These are phyloP conservation scores for Candida piceae DNA, from an alignment of 805 yeast species.

Conservation along the genomic window DNA sequence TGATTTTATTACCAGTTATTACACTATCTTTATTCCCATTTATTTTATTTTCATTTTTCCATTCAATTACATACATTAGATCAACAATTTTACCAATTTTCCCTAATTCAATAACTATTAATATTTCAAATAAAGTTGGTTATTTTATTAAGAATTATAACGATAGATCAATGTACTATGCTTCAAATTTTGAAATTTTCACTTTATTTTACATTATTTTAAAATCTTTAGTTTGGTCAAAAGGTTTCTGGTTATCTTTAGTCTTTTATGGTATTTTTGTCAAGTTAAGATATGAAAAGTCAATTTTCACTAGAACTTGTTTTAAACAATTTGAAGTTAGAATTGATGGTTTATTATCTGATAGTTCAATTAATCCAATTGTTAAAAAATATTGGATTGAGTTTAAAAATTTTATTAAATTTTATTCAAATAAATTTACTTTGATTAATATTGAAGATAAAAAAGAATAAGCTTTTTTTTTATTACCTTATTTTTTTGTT, in stretches of 20 bases:
- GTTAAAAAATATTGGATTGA: slow-evolving; percentile 46
- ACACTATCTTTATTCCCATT: slow-evolving; percentile 68
- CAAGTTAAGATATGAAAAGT: slow-evolving; percentile 72
- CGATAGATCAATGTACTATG: slow-evolving; percentile 52
- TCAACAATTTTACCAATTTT: slow-evolving; percentile 62
- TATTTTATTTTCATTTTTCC: slow-evolving; percentile 74
- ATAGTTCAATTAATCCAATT: slow-evolving; percentile 47
- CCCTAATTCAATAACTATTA: slow-evolving; percentile 22
- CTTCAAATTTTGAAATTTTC: slow-evolving; percentile 50
- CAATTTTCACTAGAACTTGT: slow-evolving; percentile 58
- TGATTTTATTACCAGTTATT: slow-evolving; percentile 52
- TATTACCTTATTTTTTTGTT: background rate
- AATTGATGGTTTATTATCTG: slow-evolving; percentile 48
- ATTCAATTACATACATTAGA: slow-evolving; percentile 66
- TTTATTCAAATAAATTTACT: slow-evolving; percentile 11
- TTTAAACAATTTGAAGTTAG: slow-evolving; percentile 67
- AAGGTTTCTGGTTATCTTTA: slow-evolving; percentile 57
- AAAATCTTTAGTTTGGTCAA: slow-evolving; percentile 48
- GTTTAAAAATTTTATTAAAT: slow-evolving; percentile 33
- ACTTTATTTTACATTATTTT: slow-evolving; percentile 25
- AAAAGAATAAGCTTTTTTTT: slow-evolving; percentile 7
- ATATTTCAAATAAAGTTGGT: slow-evolving; percentile 27
- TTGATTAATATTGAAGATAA: slow-evolving; percentile 7
- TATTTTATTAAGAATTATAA: slow-evolving; percentile 48
- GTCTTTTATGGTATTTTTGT: slow-evolving; percentile 56